Conservation (phyloP, 768 basidiomycete genomes). For the Trametes cubensis region DNA sequence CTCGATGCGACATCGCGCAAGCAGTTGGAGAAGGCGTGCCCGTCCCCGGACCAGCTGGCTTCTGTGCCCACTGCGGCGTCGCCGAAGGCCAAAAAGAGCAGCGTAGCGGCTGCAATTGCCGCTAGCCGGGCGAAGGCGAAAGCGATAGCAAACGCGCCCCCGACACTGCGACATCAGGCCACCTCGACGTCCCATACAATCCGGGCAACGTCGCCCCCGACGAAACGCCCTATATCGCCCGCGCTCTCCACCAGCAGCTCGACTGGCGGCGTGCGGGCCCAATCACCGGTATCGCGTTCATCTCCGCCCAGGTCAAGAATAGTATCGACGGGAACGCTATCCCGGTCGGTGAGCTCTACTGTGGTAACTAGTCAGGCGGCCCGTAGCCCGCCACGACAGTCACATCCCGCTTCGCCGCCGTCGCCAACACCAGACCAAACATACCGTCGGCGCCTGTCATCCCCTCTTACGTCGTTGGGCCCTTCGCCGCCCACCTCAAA, state of each 20-base stretch:
- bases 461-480: conserved; percentile 25
- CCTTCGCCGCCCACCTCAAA: conserved; percentile 31
- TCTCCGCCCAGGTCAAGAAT: conserved; percentile 28
- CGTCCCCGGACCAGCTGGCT: conserved; percentile 51
- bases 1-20: conserved; percentile 74
- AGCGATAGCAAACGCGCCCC: conserved; percentile 80
- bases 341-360: conserved; percentile 29
- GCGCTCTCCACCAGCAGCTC: conserved; percentile 35
- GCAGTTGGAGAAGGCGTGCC: conserved; percentile 85
- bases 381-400: conserved; percentile 18
- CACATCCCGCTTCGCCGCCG: conserved; percentile 28
- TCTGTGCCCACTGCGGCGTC: conserved; percentile 48
- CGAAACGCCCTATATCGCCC: conserved; percentile 44
- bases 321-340: conserved; percentile 23
- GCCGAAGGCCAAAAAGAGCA: conserved; percentile 70
- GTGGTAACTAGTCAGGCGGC: conserved; percentile 15
- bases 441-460: conserved; percentile 30
- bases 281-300: conserved; percentile 28
- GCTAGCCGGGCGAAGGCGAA: conserved; percentile 89
- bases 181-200: conserved; percentile 69
- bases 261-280: conserved; percentile 26
- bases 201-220: conserved; percentile 44
- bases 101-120: conserved; percentile 84
- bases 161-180: conserved; percentile 78
- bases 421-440: conserved; percentile 31